Conservation (phyloP, 139 green algal genomes). For the Picochlorum sp. region DNA sequence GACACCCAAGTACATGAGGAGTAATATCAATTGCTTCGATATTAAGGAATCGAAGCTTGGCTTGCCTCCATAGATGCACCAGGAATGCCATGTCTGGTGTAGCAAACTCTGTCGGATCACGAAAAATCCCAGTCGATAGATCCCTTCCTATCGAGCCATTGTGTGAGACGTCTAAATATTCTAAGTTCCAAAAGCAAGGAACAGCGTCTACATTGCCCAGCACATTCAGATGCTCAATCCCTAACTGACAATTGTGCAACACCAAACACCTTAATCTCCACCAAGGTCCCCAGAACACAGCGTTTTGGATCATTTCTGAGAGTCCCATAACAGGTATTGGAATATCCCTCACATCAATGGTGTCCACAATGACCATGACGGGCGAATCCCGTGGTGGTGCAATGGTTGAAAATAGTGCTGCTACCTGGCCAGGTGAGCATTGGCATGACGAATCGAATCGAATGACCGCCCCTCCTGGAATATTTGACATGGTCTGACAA, state of each 20-base stretch:
- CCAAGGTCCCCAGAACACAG: not conserved
- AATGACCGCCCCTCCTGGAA: not conserved
- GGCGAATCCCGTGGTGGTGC: not conserved
- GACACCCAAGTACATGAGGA: no score
- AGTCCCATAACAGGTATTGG: not conserved
- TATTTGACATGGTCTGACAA: not conserved
- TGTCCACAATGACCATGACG: not conserved
- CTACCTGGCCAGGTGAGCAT: not conserved
- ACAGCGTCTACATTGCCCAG: not conserved
- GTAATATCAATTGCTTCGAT: no score
- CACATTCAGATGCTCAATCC: not conserved
- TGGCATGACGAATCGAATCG: not conserved
- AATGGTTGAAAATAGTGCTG: not conserved
- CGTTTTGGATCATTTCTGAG: not conserved
- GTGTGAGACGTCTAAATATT: slow-evolving; percentile 5
- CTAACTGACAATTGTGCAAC: not conserved
- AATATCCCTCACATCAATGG: not conserved
- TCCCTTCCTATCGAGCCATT: slow-evolving; percentile 3
- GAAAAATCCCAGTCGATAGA: not conserved
- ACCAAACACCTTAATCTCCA: slow-evolving; percentile 6
- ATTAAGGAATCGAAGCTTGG: no score
- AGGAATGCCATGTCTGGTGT: not conserved
- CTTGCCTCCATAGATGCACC: not conserved
- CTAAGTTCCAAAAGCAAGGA: slow-evolving; percentile 1
- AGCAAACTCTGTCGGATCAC: not conserved